phyloP scores from a whole-genome alignment of 1,139 yeast species.

The Arxiozyma bovina region DNA sequence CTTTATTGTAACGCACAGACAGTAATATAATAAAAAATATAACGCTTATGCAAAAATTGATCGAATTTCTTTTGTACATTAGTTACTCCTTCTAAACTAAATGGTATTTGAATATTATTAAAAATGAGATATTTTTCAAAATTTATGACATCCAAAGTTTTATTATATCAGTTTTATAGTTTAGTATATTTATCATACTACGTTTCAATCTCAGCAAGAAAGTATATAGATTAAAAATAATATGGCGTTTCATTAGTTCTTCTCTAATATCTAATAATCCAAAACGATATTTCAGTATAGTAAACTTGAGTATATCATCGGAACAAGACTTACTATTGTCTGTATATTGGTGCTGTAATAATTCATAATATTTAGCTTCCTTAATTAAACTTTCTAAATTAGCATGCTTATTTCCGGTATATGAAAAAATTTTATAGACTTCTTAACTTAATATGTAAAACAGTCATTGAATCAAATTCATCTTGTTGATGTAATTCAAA shows the following conservation, averaged over 20 bases:
- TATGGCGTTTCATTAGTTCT: slow-evolving; percentile 17
- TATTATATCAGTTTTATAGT: not conserved
- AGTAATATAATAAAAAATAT: slow-evolving; percentile 12
- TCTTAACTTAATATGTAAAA: too few relatives aligned
- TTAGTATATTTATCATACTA: not conserved
- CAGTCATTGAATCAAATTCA: too few relatives aligned
- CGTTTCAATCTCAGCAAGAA: slow-evolving; percentile 8
- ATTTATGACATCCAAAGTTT: slow-evolving; percentile 18
- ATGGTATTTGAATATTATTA: slow-evolving; percentile 7
- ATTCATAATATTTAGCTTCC: not conserved
- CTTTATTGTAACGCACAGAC: slow-evolving; percentile 9
- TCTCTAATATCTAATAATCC: slow-evolving; percentile 10
- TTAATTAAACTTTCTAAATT: slow-evolving; percentile 5
- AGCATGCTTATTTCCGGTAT: slow-evolving; percentile 7
- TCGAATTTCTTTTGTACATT: slow-evolving; percentile 13
- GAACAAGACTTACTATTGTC: slow-evolving; percentile 12
- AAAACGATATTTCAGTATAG: slow-evolving; percentile 12
- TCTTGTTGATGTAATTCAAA: too few relatives aligned
- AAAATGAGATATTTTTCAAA: slow-evolving; percentile 10
- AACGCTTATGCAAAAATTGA: slow-evolving; percentile 12
- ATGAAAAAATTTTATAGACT: too few relatives aligned
- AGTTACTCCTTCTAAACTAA: slow-evolving; percentile 9
- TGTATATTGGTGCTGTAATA: slow-evolving; percentile 3
- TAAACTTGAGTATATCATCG: slow-evolving; percentile 18
- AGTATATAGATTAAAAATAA: slow-evolving; percentile 14